These are phyloP conservation scores for Capsicum baccatum DNA, from an alignment of 257 asterid genomes.

Conservation along the genomic window DNA sequence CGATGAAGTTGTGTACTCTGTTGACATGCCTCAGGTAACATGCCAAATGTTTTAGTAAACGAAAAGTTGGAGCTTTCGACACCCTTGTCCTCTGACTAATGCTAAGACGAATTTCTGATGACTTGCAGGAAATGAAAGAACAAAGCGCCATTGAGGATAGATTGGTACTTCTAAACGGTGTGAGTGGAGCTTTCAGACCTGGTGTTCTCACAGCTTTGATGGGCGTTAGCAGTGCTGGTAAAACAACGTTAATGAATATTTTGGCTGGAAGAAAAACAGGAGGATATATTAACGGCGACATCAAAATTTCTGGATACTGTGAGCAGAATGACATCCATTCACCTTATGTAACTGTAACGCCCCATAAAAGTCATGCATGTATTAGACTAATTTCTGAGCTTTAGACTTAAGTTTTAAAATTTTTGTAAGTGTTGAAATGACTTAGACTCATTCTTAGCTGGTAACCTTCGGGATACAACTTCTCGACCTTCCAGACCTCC, in stretches of 20 bases:
- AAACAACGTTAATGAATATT: conserved; percentile 76
- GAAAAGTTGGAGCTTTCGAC: neutral
- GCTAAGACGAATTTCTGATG: neutral
- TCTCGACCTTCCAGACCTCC: too few relatives aligned
- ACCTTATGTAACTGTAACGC: conserved; percentile 61
- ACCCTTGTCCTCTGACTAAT: neutral
- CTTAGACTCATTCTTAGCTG: too few relatives aligned
- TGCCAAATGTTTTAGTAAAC: neutral
- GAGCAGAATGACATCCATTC: conserved; percentile 76
- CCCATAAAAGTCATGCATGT: too few relatives aligned
- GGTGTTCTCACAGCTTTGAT: conserved; percentile 66
- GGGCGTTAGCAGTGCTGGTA: conserved; percentile 83
- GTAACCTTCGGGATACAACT: too few relatives aligned
- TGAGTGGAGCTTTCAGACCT: conserved; percentile 69
- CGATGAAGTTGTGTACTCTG: conserved; percentile 70
- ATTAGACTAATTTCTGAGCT: too few relatives aligned
- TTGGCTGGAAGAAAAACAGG: conserved; percentile 73
- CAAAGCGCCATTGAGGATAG: conserved; percentile 52
- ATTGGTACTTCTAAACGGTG: conserved; percentile 58
- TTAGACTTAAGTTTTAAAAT: too few relatives aligned
- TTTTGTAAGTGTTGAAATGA: too few relatives aligned
- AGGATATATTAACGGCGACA: conserved; percentile 60
- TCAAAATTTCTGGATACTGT: conserved; percentile 67
- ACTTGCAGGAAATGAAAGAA: conserved; percentile 65
- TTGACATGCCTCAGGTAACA: conserved; percentile 81